phyloP scores from a whole-genome alignment of 164 flowering plant genomes.

The Stephania yunnanensis region DNA sequence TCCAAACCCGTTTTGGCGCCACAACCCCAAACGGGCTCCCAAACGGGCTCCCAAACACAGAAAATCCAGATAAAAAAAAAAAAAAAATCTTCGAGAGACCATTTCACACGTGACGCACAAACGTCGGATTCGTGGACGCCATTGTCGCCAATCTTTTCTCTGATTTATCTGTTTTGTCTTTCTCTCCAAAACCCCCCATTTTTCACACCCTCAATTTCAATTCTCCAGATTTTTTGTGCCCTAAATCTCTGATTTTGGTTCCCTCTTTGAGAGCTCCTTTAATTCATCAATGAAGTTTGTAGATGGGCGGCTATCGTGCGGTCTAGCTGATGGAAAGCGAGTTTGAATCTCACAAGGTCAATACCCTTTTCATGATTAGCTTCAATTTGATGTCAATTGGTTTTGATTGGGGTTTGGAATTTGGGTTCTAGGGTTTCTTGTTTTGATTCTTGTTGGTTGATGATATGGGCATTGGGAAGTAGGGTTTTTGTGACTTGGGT shows the following conservation, averaged over 20 bases:
- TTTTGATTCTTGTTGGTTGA: neutral
- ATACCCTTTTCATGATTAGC: neutral
- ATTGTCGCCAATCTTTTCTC: neutral
- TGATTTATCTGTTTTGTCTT: neutral
- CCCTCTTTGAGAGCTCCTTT: neutral
- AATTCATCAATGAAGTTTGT: constrained; percentile 24
- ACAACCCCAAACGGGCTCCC: too few relatives aligned
- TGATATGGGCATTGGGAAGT: neutral
- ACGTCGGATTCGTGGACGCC: too few relatives aligned
- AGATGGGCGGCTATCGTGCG: neutral
- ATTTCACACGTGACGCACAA: too few relatives aligned
- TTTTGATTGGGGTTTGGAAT: neutral
- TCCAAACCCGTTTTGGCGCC: too few relatives aligned
- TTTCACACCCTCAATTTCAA: neutral
- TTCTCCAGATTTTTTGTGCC: neutral
- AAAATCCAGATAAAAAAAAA: too few relatives aligned
- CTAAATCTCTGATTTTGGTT: neutral
- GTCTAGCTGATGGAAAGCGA: constrained; percentile 20
- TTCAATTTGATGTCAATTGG: neutral
- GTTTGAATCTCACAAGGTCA: constrained; percentile 20
- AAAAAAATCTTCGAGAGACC: too few relatives aligned
- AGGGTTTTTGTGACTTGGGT: neutral
- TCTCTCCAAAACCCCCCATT: neutral
- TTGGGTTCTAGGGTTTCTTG: constrained; percentile 2
- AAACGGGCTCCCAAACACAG: too few relatives aligned